phyloP scores from a whole-genome alignment of 2,329 filamentous ascomycete species.

The Grosmannia clavigera region DNA sequence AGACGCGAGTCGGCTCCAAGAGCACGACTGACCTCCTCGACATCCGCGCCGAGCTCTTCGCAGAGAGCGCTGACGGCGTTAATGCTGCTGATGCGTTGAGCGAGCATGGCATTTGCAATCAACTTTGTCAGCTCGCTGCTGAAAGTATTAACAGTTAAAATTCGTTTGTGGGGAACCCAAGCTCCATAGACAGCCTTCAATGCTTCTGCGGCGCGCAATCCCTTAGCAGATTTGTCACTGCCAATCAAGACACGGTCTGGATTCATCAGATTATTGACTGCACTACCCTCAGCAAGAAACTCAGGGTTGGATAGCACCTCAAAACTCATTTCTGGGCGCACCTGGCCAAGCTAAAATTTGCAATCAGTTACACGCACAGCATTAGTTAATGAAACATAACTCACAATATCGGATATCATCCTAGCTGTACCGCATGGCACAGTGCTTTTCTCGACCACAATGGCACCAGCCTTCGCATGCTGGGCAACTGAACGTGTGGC shows the following conservation, averaged over 20 bases:
- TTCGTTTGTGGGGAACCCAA: not conserved
- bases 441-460: slow-evolving; percentile 5
- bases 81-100: slow-evolving; percentile 6
- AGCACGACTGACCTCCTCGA: not conserved
- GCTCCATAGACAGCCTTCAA: slow-evolving; percentile 3
- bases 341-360: not conserved
- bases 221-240: not conserved
- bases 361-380: not conserved
- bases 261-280: slow-evolving; percentile 1
- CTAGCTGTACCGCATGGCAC: slow-evolving; percentile 3
- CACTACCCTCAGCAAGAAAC: slow-evolving; percentile 4
- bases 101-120: slow-evolving; percentile 5
- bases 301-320: slow-evolving; percentile 3
- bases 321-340: not conserved
- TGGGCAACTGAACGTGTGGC: slow-evolving; percentile 1
- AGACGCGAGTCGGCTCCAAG: slow-evolving; percentile 4
- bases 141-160: slow-evolving; percentile 1
- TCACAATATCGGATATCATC: slow-evolving; percentile 2
- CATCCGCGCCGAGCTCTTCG: slow-evolving; percentile 1
- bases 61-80: slow-evolving; percentile 5
- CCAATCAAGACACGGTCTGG: slow-evolving; percentile 4
- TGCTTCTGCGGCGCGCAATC: not conserved
- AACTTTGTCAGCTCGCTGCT: slow-evolving; percentile 7
- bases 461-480: slow-evolving; percentile 2
- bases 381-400: not conserved